Percentiles rank a stretch among this genome's conserved stretches.
These are phyloP conservation scores for Hylodesmum podocarpum DNA, from an alignment of 306 rosid species.

Conservation along the genomic window DNA sequence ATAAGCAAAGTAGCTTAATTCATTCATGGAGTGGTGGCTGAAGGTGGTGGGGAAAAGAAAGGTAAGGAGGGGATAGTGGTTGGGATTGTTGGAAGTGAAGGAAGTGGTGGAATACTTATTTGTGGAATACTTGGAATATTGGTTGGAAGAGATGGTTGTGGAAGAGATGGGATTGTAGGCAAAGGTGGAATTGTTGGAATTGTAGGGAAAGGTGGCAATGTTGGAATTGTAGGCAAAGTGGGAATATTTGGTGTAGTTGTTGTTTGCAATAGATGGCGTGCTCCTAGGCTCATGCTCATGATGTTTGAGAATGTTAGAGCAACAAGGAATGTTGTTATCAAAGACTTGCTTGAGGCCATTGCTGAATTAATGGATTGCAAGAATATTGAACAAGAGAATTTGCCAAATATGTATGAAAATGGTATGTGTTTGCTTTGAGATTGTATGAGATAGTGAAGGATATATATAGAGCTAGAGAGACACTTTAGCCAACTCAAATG, in stretches of 20 bases:
- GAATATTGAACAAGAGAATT: background rate
- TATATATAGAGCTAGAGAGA: background rate
- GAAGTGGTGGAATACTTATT: constrained; percentile 18
- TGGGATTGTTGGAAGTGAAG: constrained; percentile 2
- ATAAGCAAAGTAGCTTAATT: too few relatives aligned
- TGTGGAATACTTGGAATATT: constrained; percentile 23
- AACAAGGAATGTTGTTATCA: constrained; percentile 22
- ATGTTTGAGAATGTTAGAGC: constrained; percentile 24
- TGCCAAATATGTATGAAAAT: background rate
- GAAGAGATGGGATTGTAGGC: constrained; percentile 39
- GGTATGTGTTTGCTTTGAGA: constrained; percentile 2
- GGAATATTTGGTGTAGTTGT: constrained; percentile 20
- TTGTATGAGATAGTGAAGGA: background rate
- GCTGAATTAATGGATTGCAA: background rate
- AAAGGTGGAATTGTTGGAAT: constrained; percentile 31
- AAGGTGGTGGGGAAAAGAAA: constrained; percentile 46
- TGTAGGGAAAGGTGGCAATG: constrained; percentile 18
- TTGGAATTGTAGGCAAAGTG: constrained; percentile 7
- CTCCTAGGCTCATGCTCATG: constrained; percentile 21
- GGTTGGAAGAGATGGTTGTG: background rate
- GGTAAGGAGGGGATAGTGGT: constrained; percentile 26
- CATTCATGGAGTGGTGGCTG: constrained; percentile 27
- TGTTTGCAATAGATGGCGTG: constrained; percentile 39
- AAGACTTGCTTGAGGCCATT: constrained; percentile 18
- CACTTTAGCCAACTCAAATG: background rate